Base-by-base conservation (phyloP, 306 rosid species). In the Prunus armeniaca region DNA sequence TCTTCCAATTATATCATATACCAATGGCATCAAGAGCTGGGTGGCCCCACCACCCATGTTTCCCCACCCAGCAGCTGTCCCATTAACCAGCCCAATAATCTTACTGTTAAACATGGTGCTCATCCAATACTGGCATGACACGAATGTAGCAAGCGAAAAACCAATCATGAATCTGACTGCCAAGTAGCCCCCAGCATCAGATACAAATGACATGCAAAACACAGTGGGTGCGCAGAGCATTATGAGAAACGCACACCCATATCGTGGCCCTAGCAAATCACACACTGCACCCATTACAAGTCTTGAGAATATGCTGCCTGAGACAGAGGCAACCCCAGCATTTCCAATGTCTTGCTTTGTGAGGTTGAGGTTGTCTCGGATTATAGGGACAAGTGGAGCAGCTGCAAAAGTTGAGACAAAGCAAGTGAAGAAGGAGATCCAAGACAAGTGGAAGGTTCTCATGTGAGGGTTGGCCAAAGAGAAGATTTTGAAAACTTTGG, bases 41-140 rank as follows among this genome's bases (percentile, higher is more conserved):
- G 98, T 92, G 12, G 95, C 98, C 4, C 98, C 96, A 41, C 98
- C 96, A 0, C 98, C 97, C 98, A 92, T 90, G 76, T 94, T 94
- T 0, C 98, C 98, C 98, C 98, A 94, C 19, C 98, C 98, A 0
- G 95, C 97, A 0, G 96, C 93, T 0, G 97, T 92, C 19, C 98
- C 98, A 38, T 94, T 92, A 3, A 64, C 98, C 20, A 92, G 83
- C 22, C 98, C 98, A 0, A 94, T 84, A 12, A 94, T 92, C 90
- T 92, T 87, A 50, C 93, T 60, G 64, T 90, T 91, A 61, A 91
- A 93, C 96, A 93, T 90, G 1, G 97, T 91, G 25, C 98, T 93
- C 98, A 94, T 94, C 98, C 98, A 94, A 30, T 89, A 94, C 67
- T 94, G 98, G 69, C 97, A 91, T 0, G 98, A 94, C 12, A 94